phyloP scores from a whole-genome alignment of 1,284 basidiomycete species.

The Tremellales sp. region DNA sequence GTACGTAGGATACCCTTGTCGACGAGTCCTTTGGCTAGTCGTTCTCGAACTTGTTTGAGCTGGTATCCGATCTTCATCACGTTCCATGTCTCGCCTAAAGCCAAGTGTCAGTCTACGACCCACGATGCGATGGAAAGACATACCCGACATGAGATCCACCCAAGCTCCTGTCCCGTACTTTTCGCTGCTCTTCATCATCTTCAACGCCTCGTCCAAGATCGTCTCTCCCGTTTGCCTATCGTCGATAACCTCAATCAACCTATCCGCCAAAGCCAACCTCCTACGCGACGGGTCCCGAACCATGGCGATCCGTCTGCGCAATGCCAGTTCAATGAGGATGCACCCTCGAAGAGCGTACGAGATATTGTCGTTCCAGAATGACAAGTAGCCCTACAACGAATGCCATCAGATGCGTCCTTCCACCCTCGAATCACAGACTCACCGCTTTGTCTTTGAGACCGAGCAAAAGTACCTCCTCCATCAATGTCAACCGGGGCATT shows the following conservation, averaged over 20 bases:
- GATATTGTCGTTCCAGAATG: conserved; percentile 98
- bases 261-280: conserved; percentile 70
- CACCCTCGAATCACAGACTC: conserved; percentile 15
- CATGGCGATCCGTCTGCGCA: conserved; percentile 82
- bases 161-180: conserved; percentile 84
- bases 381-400: conserved; percentile 70
- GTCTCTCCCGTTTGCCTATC: conserved; percentile 90
- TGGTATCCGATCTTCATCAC: conserved; percentile 98
- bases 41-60: conserved; percentile 92
- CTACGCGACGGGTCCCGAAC: conserved; percentile 76
- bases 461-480: conserved; percentile 93
- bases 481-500: conserved; percentile 82
- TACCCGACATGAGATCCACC: conserved; percentile 90
- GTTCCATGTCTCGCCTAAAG: conserved; percentile 94
- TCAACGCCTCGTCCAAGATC: conserved; percentile 88
- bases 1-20: conserved; percentile 96
- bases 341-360: conserved; percentile 92
- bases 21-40: conserved; percentile 92
- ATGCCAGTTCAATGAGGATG: conserved; percentile 88
- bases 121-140: conserved; percentile 34
- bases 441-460: conserved; percentile 92
- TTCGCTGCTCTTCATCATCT: conserved; percentile 79
- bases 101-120: not conserved
- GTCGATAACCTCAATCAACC: conserved; percentile 84
- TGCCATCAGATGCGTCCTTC: not conserved